Base-by-base conservation (phyloP, 176 grass and related monocot species). In the Oropetium thomaeum region DNA sequence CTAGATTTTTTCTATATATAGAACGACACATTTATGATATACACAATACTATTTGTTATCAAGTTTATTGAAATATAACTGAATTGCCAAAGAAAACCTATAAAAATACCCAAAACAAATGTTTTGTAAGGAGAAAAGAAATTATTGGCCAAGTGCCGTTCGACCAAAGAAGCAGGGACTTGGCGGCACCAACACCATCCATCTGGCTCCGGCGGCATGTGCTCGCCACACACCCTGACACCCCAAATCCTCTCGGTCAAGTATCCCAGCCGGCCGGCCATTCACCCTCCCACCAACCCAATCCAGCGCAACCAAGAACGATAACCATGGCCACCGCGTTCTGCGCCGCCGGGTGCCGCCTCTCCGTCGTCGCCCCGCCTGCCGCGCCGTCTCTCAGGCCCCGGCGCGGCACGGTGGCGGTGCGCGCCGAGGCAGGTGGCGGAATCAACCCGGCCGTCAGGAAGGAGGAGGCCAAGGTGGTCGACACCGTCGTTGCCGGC, bases 381-480 rank as follows among this genome's bases (percentile, higher is more conserved):
- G 12, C 42, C 53, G 15, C 41, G 0, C 17, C 48, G 62, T 31
- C 75, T 16, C 48, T 65, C 0, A 73, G 48, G 47, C 17, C 40
- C 40, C 35, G 57, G 33, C 79, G 81, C 19, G 73, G 66, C 15
- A 19, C 54, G 52, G 78, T 92, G 60, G 53, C 62, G 13, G 81
- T 89, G 62, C 79, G 86, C 23, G 95, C 91, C 20, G 90, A 97
- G 88, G 62, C 77, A 29, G 89, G 85, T 69, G 73, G 70, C 17
- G 90, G 90, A 39, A 88, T 98, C 47, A 98, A 98, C 71, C 95
- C 88, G 27, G 78, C 74, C 64, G 85, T 98, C 81, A 68, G 95
- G 43, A 98, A 98, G 77, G 86, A 78, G 61, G 95, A 98, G 77
- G 81, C 45, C 5, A 98, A 98, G 81, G 95, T 98, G 59, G 95